phyloP scores from a whole-genome alignment of 176 grass and related monocot species.

The Zoysia japonica region DNA sequence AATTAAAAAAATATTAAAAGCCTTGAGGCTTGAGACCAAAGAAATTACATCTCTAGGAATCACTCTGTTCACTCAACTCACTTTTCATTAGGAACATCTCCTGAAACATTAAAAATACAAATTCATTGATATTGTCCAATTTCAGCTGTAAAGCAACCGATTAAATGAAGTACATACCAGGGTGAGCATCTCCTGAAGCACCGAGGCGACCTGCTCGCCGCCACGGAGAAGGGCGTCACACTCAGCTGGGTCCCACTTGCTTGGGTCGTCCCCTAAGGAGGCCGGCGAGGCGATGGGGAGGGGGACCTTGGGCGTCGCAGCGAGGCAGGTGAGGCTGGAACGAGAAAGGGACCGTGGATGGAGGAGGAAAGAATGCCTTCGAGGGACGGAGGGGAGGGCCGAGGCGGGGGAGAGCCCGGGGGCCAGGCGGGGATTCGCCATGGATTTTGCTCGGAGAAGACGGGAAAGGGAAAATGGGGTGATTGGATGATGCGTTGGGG shows the following conservation, averaged over 20 bases:
- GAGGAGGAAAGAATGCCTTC: constrained; percentile 16
- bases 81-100: background rate
- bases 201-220: constrained; percentile 90
- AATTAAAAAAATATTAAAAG: background rate
- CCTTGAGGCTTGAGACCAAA: background rate
- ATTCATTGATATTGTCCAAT: background rate
- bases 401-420: constrained; percentile 5
- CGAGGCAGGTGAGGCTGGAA: constrained; percentile 27
- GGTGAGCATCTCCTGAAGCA: constrained; percentile 89
- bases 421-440: constrained; percentile 43
- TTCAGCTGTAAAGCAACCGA: background rate
- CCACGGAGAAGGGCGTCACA: constrained; percentile 81
- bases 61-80: background rate
- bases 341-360: background rate
- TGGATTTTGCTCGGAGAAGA: background rate
- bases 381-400: background rate
- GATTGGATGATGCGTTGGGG: background rate
- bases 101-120: background rate
- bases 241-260: constrained; percentile 59
- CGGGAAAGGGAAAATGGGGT: background rate
- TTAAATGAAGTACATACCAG: constrained; percentile 50
- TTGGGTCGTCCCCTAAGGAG: constrained; percentile 37
- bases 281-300: constrained; percentile 46
- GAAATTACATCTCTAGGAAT: background rate
- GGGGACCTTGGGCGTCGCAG: constrained; percentile 40